Percentiles rank a stretch among this genome's conserved stretches.
phyloP scores from a whole-genome alignment of 352 stramenopile species.

The Elongisporangium anandrum region DNA sequence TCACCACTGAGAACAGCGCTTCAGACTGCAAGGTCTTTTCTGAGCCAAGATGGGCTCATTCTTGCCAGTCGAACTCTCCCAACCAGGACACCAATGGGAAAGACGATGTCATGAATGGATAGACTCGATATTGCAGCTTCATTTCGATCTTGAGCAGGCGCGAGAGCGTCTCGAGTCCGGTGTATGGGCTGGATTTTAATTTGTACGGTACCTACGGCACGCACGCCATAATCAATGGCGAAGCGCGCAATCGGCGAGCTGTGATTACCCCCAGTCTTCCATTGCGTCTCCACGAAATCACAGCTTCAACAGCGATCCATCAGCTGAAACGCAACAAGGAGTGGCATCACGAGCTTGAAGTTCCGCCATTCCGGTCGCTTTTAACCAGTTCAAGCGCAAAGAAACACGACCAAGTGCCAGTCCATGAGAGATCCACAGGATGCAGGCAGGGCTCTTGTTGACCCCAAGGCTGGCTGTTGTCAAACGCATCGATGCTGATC shows the following conservation, averaged over 20 bases:
- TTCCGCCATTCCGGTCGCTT: background rate
- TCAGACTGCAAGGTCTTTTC: background rate
- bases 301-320: background rate
- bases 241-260: background rate
- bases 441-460: background rate
- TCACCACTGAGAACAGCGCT: background rate
- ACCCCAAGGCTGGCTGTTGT: background rate
- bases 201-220: background rate
- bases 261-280: background rate
- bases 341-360: background rate
- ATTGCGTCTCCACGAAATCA: background rate
- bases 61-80: background rate
- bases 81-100: too few species aligned
- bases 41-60: background rate
- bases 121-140: background rate
- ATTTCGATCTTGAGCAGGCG: background rate
- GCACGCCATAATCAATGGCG: background rate
- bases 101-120: background rate
- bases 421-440: background rate
- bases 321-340: background rate
- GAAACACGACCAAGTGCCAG: background rate
- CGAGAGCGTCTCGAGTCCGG: background rate
- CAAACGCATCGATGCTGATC: background rate
- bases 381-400: background rate
- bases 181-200: background rate